These are phyloP conservation scores for Leishmania mexicana DNA, from an alignment of 208 protist genomes.

Conservation along the genomic window DNA sequence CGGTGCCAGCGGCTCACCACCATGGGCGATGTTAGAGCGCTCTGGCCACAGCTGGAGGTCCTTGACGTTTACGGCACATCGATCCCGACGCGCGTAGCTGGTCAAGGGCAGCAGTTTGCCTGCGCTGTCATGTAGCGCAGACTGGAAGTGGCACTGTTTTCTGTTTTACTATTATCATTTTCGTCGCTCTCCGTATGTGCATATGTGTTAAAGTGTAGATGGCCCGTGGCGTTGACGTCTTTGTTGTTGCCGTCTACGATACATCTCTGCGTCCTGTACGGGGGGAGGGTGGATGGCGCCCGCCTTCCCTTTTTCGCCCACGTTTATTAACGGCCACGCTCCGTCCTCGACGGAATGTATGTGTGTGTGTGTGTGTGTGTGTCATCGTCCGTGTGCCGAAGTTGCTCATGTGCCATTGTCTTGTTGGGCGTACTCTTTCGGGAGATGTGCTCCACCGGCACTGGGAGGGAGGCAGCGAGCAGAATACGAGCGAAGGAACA, in stretches of 20 bases:
- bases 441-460: neutral
- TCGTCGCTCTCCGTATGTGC: neutral
- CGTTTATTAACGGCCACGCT: neutral
- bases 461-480: neutral
- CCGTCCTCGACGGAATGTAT: neutral
- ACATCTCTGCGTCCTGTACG: too few species aligned
- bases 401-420: neutral
- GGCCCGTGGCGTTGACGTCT: neutral
- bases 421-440: too few species aligned
- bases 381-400: neutral
- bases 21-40: conserved; percentile 39
- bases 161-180: neutral
- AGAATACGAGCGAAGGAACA: neutral
- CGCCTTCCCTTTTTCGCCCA: neutral
- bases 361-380: neutral
- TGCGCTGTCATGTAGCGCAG: conserved; percentile 53
- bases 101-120: conserved; percentile 55
- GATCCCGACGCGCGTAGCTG: conserved; percentile 53
- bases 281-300: too few species aligned
- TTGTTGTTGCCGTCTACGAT: neutral
- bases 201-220: neutral
- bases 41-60: conserved; percentile 54
- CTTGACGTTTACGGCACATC: conserved; percentile 86
- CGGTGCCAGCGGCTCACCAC: conserved; percentile 62
- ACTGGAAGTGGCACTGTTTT: neutral